Conservation (phyloP, 1,284 basidiomycete species). For the Cryptococcus floricola region DNA sequence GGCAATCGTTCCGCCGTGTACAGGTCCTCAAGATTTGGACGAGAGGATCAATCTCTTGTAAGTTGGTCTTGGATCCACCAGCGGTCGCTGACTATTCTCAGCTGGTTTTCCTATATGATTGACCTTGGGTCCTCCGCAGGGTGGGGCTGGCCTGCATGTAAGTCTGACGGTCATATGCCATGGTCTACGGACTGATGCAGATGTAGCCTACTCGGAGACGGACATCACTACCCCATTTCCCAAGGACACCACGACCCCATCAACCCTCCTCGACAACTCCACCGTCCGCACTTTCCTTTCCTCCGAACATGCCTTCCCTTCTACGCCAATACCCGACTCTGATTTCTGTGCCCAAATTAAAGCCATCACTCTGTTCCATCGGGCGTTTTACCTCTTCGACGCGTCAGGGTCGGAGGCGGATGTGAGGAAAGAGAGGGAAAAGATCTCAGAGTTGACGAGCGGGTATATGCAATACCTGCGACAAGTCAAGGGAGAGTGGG, state of each 20-base stretch:
- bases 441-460: conserved; percentile 19
- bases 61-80: conserved; percentile 9
- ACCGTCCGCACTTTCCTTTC: conserved; percentile 25
- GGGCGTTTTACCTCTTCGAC: conserved; percentile 22
- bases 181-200: not conserved
- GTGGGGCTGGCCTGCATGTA: conserved; percentile 27
- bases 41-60: conserved; percentile 43
- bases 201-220: conserved; percentile 23
- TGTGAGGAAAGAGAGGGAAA: conserved; percentile 15
- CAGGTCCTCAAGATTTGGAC: conserved; percentile 22
- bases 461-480: conserved; percentile 23
- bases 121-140: conserved; percentile 21
- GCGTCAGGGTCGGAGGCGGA: conserved; percentile 1
- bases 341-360: conserved; percentile 21
- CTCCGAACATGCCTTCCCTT: not conserved
- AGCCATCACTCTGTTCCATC: conserved; percentile 21
- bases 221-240: conserved; percentile 47
- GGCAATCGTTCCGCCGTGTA: conserved; percentile 21
- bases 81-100: conserved; percentile 7
- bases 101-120: conserved; percentile 37
- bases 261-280: conserved; percentile 20
- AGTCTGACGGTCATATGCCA: not conserved
- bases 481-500: conserved; percentile 6
- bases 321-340: conserved; percentile 14
- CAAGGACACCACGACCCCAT: conserved; percentile 16